Evolutionary conservation across 208 protist species (phyloP).

Genomic region (Leishmania amazonensis): DNA sequence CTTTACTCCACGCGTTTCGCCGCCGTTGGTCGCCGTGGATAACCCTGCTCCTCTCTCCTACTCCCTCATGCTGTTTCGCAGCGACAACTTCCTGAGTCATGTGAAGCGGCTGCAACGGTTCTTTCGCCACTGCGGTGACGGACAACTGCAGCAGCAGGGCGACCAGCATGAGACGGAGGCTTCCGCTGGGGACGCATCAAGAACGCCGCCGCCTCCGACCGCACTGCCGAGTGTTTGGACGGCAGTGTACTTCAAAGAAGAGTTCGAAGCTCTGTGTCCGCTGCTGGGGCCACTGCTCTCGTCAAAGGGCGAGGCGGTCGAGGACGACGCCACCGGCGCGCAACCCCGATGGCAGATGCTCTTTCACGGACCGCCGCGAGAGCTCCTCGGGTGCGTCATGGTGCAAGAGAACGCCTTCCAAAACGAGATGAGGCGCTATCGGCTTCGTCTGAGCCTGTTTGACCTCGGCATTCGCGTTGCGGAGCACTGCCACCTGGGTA

Average conservation of each 20-base stretch:
- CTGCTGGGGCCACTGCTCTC: constrained; percentile 26
- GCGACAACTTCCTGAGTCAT: constrained; percentile 54
- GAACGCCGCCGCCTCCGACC: background rate
- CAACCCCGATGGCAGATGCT: constrained; percentile 29
- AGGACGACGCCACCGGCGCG: constrained; percentile 1
- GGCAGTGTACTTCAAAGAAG: constrained; percentile 22
- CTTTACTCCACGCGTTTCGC: constrained; percentile 9
- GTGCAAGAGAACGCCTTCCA: constrained; percentile 87
- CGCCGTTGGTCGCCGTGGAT: background rate
- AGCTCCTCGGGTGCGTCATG: constrained; percentile 81
- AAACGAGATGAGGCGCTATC: constrained; percentile 84
- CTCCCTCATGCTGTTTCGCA: constrained; percentile 64
- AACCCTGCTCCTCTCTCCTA: constrained; percentile 51
- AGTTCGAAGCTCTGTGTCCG: constrained; percentile 27
- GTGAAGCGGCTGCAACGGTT: constrained; percentile 69
- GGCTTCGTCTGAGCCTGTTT: constrained; percentile 80
- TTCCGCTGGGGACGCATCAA: background rate
- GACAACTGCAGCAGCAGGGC: background rate
- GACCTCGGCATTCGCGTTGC: constrained; percentile 83
- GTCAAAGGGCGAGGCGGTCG: constrained; percentile 11
- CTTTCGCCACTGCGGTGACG: constrained; percentile 67
- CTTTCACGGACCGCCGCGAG: constrained; percentile 51
- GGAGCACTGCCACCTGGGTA: constrained; percentile 86
- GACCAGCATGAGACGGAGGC: background rate
- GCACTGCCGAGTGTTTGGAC: constrained; percentile 5